These are phyloP conservation scores for Colletotrichum trifolii DNA, from an alignment of 2,329 filamentous ascomycete species.

Conservation along the genomic window DNA sequence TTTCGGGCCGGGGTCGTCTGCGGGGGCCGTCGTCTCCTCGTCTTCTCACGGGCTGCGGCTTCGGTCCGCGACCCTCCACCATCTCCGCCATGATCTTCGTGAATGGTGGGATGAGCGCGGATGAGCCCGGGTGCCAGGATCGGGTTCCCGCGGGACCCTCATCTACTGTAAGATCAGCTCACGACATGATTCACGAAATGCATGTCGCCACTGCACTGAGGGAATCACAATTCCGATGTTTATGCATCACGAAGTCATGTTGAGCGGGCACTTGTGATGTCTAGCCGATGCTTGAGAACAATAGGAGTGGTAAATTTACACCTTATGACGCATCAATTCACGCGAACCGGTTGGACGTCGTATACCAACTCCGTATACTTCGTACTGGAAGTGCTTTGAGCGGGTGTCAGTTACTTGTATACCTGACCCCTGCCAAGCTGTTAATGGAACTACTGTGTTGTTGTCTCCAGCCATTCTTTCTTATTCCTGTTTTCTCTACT, in stretches of 20 bases:
- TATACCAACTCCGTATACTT: no score
- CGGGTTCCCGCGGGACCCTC: not conserved
- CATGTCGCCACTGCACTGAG: not conserved
- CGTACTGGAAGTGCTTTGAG: no score
- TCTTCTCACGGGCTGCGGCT: slow-evolving; percentile 4
- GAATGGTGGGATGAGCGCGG: not conserved
- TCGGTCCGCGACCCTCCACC: not conserved
- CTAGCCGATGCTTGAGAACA: no score
- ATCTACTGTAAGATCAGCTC: not conserved
- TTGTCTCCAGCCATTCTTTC: no score
- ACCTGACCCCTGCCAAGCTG: no score
- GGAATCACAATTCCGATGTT: not conserved
- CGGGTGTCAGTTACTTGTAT: no score
- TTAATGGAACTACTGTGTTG: no score
- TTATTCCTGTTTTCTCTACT: no score
- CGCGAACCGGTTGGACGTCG: no score
- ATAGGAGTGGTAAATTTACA: no score
- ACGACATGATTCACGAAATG: not conserved
- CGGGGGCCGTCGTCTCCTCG: not conserved
- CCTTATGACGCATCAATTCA: no score
- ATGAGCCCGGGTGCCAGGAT: slow-evolving; percentile 1
- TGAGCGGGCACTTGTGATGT: no score
- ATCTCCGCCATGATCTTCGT: not conserved
- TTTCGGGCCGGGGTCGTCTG: slow-evolving; percentile 7
- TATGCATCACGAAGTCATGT: not conserved